These are phyloP conservation scores for Lignosus rhinocerotis DNA, from an alignment of 1,284 basidiomycete species.

Conservation along the genomic window DNA sequence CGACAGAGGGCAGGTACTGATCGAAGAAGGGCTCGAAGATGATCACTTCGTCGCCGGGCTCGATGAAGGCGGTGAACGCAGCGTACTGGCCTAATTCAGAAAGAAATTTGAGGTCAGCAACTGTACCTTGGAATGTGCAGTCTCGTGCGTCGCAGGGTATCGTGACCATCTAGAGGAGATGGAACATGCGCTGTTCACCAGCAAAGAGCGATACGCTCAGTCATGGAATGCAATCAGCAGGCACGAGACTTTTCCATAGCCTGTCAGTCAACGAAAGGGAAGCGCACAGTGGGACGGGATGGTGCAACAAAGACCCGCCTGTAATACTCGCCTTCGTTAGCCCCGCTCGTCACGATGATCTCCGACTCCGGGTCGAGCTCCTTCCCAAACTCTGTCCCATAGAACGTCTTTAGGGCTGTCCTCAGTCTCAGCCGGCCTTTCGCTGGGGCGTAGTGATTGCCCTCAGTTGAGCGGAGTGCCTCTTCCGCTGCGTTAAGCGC, in stretches of 20 bases:
- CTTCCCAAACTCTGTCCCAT: constrained; percentile 69
- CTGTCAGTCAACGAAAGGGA: no score
- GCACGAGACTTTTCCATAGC: no score
- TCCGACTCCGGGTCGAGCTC: constrained; percentile 72
- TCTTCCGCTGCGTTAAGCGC: constrained; percentile 73
- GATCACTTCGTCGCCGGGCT: constrained; percentile 93
- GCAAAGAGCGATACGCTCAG: no score
- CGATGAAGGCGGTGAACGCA: constrained; percentile 83
- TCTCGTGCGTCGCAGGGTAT: background rate
- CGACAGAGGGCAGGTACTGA: constrained; percentile 90
- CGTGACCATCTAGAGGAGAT: no score
- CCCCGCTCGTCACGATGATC: background rate
- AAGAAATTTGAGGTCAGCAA: background rate
- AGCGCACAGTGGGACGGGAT: no score
- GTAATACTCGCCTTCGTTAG: background rate
- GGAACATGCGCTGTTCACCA: no score
- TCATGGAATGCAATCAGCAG: no score
- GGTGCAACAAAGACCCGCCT: no score
- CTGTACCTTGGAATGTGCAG: background rate
- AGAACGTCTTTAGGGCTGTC: constrained; percentile 80
- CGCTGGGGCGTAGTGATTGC: constrained; percentile 89
- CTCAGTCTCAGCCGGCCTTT: constrained; percentile 83
- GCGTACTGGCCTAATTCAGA: constrained; percentile 82
- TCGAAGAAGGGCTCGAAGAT: constrained; percentile 98
- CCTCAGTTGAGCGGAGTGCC: constrained; percentile 65